Conservation (phyloP, 805 yeast genomes). For the Ogataea nitratoaversa region DNA sequence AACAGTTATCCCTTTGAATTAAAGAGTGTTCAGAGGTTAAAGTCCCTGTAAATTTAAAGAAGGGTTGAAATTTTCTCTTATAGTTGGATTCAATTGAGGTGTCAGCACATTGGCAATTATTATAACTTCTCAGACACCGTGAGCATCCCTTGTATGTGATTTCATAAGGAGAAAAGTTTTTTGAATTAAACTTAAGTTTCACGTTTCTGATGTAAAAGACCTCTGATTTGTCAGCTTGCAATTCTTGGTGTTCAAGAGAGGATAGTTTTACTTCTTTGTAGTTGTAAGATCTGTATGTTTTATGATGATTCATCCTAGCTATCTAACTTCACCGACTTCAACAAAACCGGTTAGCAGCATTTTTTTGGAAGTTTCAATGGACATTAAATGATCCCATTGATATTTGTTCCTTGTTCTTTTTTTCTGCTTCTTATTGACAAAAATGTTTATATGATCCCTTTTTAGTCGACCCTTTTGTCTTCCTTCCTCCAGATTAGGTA, state of each 20-base stretch:
- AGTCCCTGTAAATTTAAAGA: constrained; percentile 1
- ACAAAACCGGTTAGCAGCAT: too few relatives aligned
- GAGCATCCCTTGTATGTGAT: not conserved
- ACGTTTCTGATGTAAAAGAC: not conserved
- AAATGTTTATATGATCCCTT: too few relatives aligned
- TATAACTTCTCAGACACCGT: not conserved
- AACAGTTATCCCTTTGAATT: too few relatives aligned
- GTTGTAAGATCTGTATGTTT: not conserved
- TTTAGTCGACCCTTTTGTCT: too few relatives aligned
- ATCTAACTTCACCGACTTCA: too few relatives aligned
- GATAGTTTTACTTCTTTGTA: not conserved
- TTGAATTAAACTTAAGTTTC: not conserved
- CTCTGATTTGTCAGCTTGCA: not conserved
- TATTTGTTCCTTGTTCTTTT: too few relatives aligned
- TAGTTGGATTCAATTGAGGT: not conserved
- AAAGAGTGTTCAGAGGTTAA: too few relatives aligned
- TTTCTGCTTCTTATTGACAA: too few relatives aligned
- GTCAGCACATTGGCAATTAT: not conserved
- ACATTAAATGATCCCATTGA: too few relatives aligned
- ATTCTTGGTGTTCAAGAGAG: not conserved
- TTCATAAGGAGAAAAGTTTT: not conserved
- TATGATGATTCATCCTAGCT: not conserved
- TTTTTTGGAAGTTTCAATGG: too few relatives aligned
- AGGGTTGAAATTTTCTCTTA: not conserved
- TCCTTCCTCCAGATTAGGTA: too few relatives aligned